Conservation (phyloP, 2,329 filamentous ascomycete genomes). For the Hypomyces rosellus region DNA sequence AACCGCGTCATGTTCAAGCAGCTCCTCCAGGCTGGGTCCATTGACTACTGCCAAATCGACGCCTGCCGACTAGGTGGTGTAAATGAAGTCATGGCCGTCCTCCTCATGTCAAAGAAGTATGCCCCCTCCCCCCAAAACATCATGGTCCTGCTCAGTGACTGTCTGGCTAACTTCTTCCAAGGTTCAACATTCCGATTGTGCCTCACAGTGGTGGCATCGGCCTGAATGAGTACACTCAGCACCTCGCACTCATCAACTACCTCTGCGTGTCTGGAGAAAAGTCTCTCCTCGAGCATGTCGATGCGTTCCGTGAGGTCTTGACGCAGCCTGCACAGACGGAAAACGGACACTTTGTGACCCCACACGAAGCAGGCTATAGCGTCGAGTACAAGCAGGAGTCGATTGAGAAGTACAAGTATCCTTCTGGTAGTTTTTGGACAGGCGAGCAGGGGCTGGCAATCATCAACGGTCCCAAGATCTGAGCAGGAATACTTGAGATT, state of each 20-base stretch:
- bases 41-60: constrained; percentile 84
- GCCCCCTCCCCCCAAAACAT: background rate
- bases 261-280: constrained; percentile 12
- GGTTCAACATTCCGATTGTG: constrained; percentile 13
- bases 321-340: constrained; percentile 7
- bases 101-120: constrained; percentile 51
- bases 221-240: constrained; percentile 14
- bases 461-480: constrained; percentile 12
- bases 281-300: constrained; percentile 12
- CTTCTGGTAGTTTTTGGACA: constrained; percentile 11
- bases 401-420: constrained; percentile 9
- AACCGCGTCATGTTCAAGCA: constrained; percentile 93
- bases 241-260: constrained; percentile 12
- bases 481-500: background rate
- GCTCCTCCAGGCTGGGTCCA: constrained; percentile 68
- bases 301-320: constrained; percentile 9
- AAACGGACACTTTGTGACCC: constrained; percentile 12
- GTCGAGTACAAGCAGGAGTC: constrained; percentile 11
- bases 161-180: background rate
- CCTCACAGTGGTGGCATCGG: constrained; percentile 13
- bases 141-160: background rate
- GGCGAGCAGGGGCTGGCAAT: constrained; percentile 11
- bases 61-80: constrained; percentile 83
- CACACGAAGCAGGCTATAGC: constrained; percentile 11
- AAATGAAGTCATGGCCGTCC: constrained; percentile 85